A percentile compares a stretch with the other conserved stretches of the same genome.
Evolutionary conservation across 2,329 filamentous ascomycete genomes (phyloP).

Genomic region (Hirsutella rhossiliensis): DNA sequence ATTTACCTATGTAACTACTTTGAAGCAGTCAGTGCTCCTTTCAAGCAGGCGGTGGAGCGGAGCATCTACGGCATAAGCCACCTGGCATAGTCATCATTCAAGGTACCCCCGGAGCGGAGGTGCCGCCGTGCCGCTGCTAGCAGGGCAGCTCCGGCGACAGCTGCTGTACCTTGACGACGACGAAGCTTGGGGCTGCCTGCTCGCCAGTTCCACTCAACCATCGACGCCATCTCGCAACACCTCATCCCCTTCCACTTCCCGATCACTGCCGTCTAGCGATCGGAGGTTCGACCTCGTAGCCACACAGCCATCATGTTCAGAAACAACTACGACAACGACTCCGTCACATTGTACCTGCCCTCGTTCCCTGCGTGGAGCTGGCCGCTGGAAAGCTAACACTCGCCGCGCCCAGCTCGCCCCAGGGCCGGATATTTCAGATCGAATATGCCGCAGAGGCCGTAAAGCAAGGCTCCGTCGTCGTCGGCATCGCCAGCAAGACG

Average conservation of each 20-base stretch:
- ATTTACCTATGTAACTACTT: too few species aligned
- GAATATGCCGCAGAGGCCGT: conserved; percentile 98
- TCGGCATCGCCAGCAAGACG: conserved; percentile 95
- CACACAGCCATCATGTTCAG: conserved; percentile 67
- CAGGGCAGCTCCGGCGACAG: conserved; percentile 1
- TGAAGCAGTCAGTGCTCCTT: background rate
- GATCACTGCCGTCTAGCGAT: conserved; percentile 4
- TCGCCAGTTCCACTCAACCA: background rate
- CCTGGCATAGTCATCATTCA: background rate
- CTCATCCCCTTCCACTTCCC: background rate
- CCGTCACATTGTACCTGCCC: conserved; percentile 82
- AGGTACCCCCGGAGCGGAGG: background rate
- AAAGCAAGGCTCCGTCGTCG: conserved; percentile 96
- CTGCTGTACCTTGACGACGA: conserved; percentile 4
- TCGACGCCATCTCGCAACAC: background rate
- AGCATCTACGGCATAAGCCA: background rate
- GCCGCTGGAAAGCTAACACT: conserved; percentile 10
- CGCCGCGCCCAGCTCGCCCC: conserved; percentile 66
- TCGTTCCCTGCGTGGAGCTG: background rate
- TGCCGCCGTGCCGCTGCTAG: background rate
- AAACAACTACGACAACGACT: conserved; percentile 99
- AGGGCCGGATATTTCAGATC: conserved; percentile 98
- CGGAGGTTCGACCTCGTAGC: conserved; percentile 4
- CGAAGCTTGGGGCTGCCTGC: conserved; percentile 12
- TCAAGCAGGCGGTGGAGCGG: background rate